Conservation (phyloP, 2,329 filamentous ascomycete genomes). For the Thielaviopsis punctulata region DNA sequence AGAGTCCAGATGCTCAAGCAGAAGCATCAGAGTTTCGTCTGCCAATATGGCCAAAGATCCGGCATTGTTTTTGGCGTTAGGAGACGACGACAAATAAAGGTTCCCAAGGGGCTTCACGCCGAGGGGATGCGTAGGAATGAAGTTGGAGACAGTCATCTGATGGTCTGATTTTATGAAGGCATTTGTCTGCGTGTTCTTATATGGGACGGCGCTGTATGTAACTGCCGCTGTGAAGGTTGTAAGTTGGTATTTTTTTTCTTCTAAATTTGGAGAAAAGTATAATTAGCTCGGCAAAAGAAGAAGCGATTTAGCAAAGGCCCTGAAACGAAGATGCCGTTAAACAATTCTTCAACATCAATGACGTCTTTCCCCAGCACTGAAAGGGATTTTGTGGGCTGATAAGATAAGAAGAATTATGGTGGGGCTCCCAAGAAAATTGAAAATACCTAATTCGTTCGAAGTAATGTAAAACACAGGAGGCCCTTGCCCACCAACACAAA, state of each 20-base stretch:
- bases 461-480: not conserved
- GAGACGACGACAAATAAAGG: slow-evolving; percentile 40
- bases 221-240: not conserved
- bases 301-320: too few relatives aligned
- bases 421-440: not conserved
- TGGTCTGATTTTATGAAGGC: not conserved
- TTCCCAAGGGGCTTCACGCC: slow-evolving; percentile 81
- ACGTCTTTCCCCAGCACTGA: not conserved
- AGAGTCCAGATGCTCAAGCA: slow-evolving; percentile 61
- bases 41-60: slow-evolving; percentile 53
- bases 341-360: not conserved
- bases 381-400: not conserved
- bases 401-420: not conserved
- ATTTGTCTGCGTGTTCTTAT: not conserved
- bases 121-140: slow-evolving; percentile 63
- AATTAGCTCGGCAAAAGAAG: not conserved
- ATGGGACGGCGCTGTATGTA: not conserved
- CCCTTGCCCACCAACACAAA: not conserved
- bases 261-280: too few relatives aligned
- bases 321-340: not conserved
- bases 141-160: slow-evolving; percentile 16
- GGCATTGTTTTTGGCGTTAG: slow-evolving; percentile 22
- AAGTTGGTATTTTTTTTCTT: too few relatives aligned
- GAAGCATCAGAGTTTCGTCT: slow-evolving; percentile 60
- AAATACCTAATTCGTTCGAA: not conserved